These are phyloP conservation scores for Neostapfia colusana DNA, from an alignment of 176 grass and related monocot genomes.

Conservation along the genomic window DNA sequence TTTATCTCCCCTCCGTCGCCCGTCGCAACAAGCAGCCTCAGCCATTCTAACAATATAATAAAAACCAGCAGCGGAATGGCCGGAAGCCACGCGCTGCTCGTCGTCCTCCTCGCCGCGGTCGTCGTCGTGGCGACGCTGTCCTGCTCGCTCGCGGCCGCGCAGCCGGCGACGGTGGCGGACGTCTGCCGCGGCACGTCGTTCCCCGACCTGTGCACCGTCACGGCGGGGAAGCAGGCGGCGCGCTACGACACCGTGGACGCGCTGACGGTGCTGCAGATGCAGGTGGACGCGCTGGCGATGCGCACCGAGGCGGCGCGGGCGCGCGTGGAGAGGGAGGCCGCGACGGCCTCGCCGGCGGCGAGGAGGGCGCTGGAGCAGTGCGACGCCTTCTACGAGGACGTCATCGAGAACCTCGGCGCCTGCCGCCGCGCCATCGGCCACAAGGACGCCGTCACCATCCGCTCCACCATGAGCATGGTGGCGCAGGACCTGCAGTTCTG, in stretches of 20 bases:
- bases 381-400: constrained; percentile 25
- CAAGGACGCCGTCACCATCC: constrained; percentile 51
- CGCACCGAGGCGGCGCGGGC: constrained; percentile 5
- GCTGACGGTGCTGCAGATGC: constrained; percentile 42
- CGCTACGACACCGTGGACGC: neutral
- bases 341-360: neutral
- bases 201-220: constrained; percentile 23
- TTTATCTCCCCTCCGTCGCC: constrained; percentile 21
- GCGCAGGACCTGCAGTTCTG: constrained; percentile 48
- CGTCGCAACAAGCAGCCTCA: neutral
- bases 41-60: neutral
- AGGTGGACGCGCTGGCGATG: constrained; percentile 32
- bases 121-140: neutral
- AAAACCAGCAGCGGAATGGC: constrained; percentile 15
- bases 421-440: constrained; percentile 40
- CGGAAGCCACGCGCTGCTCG: constrained; percentile 5
- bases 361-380: constrained; percentile 1
- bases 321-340: neutral
- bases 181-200: constrained; percentile 38
- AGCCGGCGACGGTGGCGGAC: neutral
- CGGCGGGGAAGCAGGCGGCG: neutral
- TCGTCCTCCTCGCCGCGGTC: constrained; percentile 34
- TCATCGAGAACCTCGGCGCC: constrained; percentile 40
- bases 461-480: constrained; percentile 52
- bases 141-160: neutral